Percentiles rank a stretch among this genome's conserved stretches.
Conservation (phyloP, 805 yeast species). For the Candida succiphila region DNA sequence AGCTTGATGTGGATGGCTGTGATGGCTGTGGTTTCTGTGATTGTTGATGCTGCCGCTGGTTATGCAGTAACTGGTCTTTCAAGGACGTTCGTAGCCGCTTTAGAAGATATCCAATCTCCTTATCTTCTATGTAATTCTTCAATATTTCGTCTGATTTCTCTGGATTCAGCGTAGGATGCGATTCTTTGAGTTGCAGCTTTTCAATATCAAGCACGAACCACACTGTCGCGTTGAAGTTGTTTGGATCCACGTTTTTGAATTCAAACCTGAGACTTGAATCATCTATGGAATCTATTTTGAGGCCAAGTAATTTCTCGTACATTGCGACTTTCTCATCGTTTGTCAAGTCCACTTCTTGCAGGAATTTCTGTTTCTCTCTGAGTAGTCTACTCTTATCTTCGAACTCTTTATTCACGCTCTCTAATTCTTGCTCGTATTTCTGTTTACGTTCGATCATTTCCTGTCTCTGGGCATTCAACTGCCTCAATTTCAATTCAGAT, state of each 20-base stretch:
- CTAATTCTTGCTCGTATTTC: constrained; percentile 18
- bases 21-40: constrained; percentile 2
- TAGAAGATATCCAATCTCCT: constrained; percentile 24
- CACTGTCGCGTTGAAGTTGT: constrained; percentile 32
- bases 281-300: constrained; percentile 31
- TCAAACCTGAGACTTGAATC: constrained; percentile 26
- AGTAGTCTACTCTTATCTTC: constrained; percentile 12
- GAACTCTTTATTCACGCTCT: constrained; percentile 16
- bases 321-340: constrained; percentile 33
- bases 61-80: constrained; percentile 4
- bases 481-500: constrained; percentile 30
- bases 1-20: background rate
- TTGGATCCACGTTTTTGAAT: constrained; percentile 37
- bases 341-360: constrained; percentile 26
- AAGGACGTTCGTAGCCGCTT: constrained; percentile 21
- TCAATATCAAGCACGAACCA: constrained; percentile 32
- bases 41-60: background rate
- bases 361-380: constrained; percentile 17
- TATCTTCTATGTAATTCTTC: constrained; percentile 14
- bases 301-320: constrained; percentile 36
- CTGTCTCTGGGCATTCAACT: constrained; percentile 26
- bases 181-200: constrained; percentile 21
- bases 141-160: constrained; percentile 9
- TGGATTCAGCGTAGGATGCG: constrained; percentile 24
- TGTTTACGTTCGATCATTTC: constrained; percentile 19